A percentile compares a stretch with the other conserved stretches of the same genome.
phyloP scores from a whole-genome alignment of 2,329 filamentous ascomycete species.

The Aspergillus aculeatinus region DNA sequence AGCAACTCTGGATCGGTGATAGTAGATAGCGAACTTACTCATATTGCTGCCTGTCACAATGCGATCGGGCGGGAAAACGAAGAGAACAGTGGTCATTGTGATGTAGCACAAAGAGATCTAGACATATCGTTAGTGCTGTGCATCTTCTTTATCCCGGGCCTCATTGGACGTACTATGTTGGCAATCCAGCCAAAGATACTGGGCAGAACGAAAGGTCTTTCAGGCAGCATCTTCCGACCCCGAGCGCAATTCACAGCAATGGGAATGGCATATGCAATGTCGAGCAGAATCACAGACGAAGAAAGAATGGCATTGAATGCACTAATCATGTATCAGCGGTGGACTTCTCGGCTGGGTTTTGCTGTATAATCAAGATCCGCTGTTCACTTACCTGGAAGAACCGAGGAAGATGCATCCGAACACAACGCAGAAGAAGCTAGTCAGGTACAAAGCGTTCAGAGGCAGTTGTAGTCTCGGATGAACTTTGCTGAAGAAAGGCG shows the following conservation, averaged over 20 bases:
- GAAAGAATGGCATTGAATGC: slow-evolving; percentile 72
- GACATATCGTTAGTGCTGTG: not conserved
- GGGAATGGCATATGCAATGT: slow-evolving; percentile 72
- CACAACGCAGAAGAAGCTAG: slow-evolving; percentile 60
- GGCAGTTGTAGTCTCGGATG: slow-evolving; percentile 63
- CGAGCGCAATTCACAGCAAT: slow-evolving; percentile 67
- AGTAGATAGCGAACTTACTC: slow-evolving; percentile 51
- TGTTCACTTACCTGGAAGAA: slow-evolving; percentile 43
- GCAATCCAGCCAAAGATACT: slow-evolving; percentile 58
- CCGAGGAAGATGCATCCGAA: slow-evolving; percentile 71
- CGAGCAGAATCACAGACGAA: slow-evolving; percentile 69
- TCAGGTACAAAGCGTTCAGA: slow-evolving; percentile 64
- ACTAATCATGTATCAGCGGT: slow-evolving; percentile 31
- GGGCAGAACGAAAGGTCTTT: slow-evolving; percentile 58
- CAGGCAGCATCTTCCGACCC: slow-evolving; percentile 64
- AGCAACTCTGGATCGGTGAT: not conserved
- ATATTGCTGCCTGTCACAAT: slow-evolving; percentile 67
- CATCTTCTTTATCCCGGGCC: not conserved
- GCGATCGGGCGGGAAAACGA: slow-evolving; percentile 68
- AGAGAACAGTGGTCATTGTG: slow-evolving; percentile 69
- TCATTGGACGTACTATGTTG: slow-evolving; percentile 49
- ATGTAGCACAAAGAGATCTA: slow-evolving; percentile 62
- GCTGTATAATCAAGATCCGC: not conserved
- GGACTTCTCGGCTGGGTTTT: too few relatives aligned
- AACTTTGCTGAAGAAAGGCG: slow-evolving; percentile 59